Evolutionary conservation across 129 eudicot species (phyloP), one percentile per base, ranked within the genome.

Genomic region (Helianthus tuberosus): DNA sequence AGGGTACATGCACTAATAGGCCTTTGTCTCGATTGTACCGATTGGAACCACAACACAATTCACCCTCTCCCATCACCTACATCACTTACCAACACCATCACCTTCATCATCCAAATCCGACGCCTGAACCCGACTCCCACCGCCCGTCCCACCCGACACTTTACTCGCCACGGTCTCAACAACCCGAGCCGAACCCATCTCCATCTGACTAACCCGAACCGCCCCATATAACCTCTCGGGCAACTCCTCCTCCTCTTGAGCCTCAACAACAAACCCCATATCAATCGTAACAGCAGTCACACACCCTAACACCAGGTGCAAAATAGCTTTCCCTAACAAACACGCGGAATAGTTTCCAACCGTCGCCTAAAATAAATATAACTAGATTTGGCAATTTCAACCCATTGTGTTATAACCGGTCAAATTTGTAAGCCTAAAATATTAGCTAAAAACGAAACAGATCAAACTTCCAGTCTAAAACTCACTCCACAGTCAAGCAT

Each of bases 131-230:
- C 81, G 70, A 67, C 47, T 84, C 6, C 66, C 51, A 10, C 27
- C 25, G 62, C 67, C 17, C 6, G 48, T n/a, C 61, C 71, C 9
- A 51, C 66, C 7, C 35, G 35, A 6, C 59, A 16, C 0, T 11
- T n/a, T 35, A 46, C 17, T 53, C 11, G 68, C 9, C 25, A 47
- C 39, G 25, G 84, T 64, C 20, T 87, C 94, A 17, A 89, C 83
- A 39, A 83, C 83, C 6, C 77, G 77, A 7, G 96, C 98, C 13
- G 96, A 80, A 9, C 84, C 75, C 96, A 93, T 90, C 83, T 93
- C 91, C 96, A 93, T 93, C 38, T 93, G 96, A n/a, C 88, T 78
- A 76, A 93, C 68, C 86, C 98, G 82, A 65, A 93, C 98, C 12
- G 96, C 96, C 1, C 98, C 98, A 23, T 90, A 84, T 79, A 93